Base-by-base conservation (phyloP, 805 yeast genomes). In the Metschnikowia arizonensis region DNA sequence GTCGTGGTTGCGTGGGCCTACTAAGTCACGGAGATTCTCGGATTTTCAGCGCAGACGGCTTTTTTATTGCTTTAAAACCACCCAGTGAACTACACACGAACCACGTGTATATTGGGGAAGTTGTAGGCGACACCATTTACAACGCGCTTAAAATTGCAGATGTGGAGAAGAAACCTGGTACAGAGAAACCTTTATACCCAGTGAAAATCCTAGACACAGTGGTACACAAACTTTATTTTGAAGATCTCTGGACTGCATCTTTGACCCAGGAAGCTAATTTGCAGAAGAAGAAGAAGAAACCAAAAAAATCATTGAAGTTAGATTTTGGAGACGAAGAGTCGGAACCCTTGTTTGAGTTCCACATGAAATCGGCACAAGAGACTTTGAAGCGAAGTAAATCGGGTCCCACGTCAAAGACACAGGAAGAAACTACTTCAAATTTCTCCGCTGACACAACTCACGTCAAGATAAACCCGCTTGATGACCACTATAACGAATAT, bases 1-100 rank as follows among this genome's bases (percentile, higher is more conserved):
- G 69, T 33, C 67, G 83, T 40, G 89, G 88, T 0, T 57, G 77
- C 7, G 49, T 84, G 1, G 87, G 81, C 0, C 68, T 74, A 51
- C 77, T 77, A 10, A 68, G 59, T 10, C 42, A 38, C 9, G 50
- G 50, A 17, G 46, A 56, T 28, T 45, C 58, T 6, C 44, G 47
- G 9, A 5, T 17, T 7, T 47, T 51, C 18, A 50, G 54, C 7
- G 60, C 61, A 9, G 67, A 62, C 39, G 58, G 63, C 10, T 65
- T 66, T 45, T 59, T 64, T 42, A 57, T 61, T 15, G 78, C 85
- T 1, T 56, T 74, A 40, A 67, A 62, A 6, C 75, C 75, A 11
- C 51, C 74, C 10, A 75, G 77, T 5, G 73, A 72, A 32, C 64
- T 73, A 44, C 68, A 72, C 50, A 62, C 69, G 24, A 66, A 50